Conservation (phyloP, 306 rosid genomes). For the Ormosia semicastrata region DNA sequence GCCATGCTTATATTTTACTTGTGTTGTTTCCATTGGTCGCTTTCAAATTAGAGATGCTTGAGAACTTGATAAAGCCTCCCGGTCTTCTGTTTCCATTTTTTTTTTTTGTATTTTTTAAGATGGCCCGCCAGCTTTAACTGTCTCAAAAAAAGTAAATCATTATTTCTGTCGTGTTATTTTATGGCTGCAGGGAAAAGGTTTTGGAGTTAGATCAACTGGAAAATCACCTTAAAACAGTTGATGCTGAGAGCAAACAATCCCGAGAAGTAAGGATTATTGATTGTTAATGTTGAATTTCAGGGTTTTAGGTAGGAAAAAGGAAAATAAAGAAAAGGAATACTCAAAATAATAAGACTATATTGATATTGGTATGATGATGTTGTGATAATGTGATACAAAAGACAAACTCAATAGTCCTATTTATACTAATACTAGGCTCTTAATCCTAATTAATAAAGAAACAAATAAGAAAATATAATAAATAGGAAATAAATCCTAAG, state of each 20-base stretch:
- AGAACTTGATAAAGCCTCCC: neutral
- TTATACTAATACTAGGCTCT: too few relatives aligned
- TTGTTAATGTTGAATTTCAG: conserved; percentile 10
- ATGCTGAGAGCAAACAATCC: conserved; percentile 28
- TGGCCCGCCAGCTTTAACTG: neutral
- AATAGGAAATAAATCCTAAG: too few relatives aligned
- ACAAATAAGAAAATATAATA: too few relatives aligned
- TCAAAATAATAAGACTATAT: too few relatives aligned
- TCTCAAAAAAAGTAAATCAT: neutral
- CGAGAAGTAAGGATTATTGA: conserved; percentile 45
- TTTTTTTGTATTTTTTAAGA: neutral
- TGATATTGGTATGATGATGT: too few relatives aligned
- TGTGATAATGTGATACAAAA: too few relatives aligned
- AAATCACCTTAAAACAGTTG: conserved; percentile 17
- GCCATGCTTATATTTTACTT: neutral
- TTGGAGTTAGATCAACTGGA: conserved; percentile 34
- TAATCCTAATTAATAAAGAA: too few relatives aligned
- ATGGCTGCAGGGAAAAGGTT: conserved; percentile 42
- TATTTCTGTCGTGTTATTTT: neutral
- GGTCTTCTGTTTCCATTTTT: neutral
- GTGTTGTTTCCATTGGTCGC: neutral
- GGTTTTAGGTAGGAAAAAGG: too few relatives aligned
- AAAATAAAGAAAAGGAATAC: too few relatives aligned
- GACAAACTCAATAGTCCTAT: too few relatives aligned
- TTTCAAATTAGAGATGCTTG: conserved; percentile 7